Base-by-base conservation (phyloP, 2,329 filamentous ascomycete species). In the Ophiocordyceps camponoti-saundersi region DNA sequence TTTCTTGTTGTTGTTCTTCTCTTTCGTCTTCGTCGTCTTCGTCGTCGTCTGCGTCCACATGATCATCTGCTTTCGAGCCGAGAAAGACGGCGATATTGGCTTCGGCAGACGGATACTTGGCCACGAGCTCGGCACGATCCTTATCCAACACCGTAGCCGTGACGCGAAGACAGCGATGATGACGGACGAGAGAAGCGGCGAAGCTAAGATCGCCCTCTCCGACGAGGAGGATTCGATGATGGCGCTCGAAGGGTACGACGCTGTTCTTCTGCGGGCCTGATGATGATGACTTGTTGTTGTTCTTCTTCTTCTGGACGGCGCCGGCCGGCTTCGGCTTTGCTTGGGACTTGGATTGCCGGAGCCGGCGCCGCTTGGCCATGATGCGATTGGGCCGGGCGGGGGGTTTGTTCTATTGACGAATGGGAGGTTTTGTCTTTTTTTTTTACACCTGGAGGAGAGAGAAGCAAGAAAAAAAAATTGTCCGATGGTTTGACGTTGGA, bases 161-260 rank as follows among this genome's bases (percentile, higher is more conserved):
- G 6, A 90, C 61, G 56, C 79, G 69, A 49, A 66, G 71, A 65
- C 79, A 85, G 53, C 68, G 71, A 64, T 87, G 82, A 56, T 82
- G 70, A 46, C 71, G 62, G 46, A 82, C 69, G 2, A 90, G 70
- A 2, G 77, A 80, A 26, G 73, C 72, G 13, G 84, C 75, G 60
- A 88, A 90, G 59, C 82, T 87, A 57, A 92, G 77, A 62, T 93
- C 85, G 53, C 79, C 85, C 59, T 92, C 85, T 56, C 85, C 85
- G 46, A 90, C 65, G 3, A 90, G 74, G 7, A 92, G 76, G 51
- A 90, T 86, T 55, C 73, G 67, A 53, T 88, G 77, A 54, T 73
- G 65, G 39, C 73, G 65, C 22, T 70, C 61, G 62, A 90, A 89
- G 16, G 85, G 85, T 21, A 89, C 79, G n/a, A n/a, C n/a, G n/a